phyloP scores from a whole-genome alignment of 305 asterid genomes.

The Rubia peregrina region DNA sequence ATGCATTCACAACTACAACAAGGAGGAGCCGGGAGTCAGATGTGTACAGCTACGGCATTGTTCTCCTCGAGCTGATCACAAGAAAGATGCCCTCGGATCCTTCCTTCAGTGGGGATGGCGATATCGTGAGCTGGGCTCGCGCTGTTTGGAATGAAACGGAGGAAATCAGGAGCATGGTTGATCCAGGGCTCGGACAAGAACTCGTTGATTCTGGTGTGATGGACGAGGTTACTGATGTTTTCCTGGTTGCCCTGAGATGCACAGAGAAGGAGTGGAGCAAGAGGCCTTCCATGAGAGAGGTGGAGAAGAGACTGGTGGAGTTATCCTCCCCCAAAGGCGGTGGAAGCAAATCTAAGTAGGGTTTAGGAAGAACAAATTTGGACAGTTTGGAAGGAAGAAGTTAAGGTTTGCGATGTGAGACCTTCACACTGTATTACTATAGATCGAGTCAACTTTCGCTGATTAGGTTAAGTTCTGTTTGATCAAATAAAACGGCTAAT shows the following conservation, averaged over 20 bases:
- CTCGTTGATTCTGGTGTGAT: conserved; percentile 44
- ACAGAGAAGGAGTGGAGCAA: conserved; percentile 46
- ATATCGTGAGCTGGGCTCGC: conserved; percentile 50
- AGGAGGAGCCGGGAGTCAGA: conserved; percentile 59
- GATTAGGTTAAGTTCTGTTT: too few species aligned
- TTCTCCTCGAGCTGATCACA: conserved; percentile 66
- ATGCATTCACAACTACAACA: conserved; percentile 51
- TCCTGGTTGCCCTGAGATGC: conserved; percentile 62
- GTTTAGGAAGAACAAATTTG: background rate
- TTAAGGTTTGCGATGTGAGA: too few species aligned
- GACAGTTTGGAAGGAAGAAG: too few species aligned
- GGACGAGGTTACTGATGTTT: conserved; percentile 45
- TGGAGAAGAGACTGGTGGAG: conserved; percentile 49
- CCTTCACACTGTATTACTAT: too few species aligned
- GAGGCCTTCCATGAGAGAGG: conserved; percentile 81
- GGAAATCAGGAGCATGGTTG: conserved; percentile 44
- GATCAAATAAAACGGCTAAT: too few species aligned
- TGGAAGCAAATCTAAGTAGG: conserved; percentile 27
- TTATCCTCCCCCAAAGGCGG: conserved; percentile 20
- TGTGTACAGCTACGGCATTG: conserved; percentile 78
- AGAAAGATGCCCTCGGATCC: conserved; percentile 57
- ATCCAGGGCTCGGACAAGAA: conserved; percentile 47
- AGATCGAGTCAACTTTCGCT: too few species aligned
- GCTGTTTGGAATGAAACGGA: conserved; percentile 36
- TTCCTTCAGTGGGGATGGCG: conserved; percentile 39